Percentiles rank a stretch among this genome's conserved stretches.
Evolutionary conservation across 805 yeast genomes (phyloP).

Genomic region (Kluyveromyces nonfermentans): DNA sequence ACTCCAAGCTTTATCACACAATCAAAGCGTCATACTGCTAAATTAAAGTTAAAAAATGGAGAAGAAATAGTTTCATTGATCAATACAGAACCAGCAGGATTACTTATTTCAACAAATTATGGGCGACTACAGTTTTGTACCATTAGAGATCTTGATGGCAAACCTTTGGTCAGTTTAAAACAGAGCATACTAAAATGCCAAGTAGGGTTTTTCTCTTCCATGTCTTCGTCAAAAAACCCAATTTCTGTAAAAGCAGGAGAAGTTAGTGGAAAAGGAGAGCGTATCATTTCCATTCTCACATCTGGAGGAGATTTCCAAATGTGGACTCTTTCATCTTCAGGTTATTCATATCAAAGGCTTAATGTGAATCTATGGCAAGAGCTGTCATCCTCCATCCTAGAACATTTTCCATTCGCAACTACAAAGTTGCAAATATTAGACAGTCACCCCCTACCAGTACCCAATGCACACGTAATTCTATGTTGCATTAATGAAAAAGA

Average conservation of each 20-base stretch:
- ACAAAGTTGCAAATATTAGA: conserved; percentile 51
- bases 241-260: conserved; percentile 50
- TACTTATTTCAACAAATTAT: conserved; percentile 57
- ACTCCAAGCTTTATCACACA: conserved; percentile 21
- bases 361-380: conserved; percentile 30
- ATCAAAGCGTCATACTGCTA: conserved; percentile 18
- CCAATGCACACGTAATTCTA: conserved; percentile 39
- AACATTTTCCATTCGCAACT: conserved; percentile 44
- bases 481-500: conserved; percentile 34
- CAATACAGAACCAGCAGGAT: conserved; percentile 65
- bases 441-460: conserved; percentile 40
- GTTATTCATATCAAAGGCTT: conserved; percentile 32
- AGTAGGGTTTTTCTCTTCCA: conserved; percentile 28
- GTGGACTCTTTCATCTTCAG: conserved; percentile 41
- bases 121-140: conserved; percentile 57
- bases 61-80: conserved; percentile 53
- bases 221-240: conserved; percentile 33
- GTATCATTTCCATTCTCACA: conserved; percentile 34
- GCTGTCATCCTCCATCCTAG: conserved; percentile 34
- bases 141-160: conserved; percentile 60
- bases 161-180: conserved; percentile 32
- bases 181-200: conserved; percentile 26
- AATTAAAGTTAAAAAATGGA: conserved; percentile 16
- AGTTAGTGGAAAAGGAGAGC: conserved; percentile 41
- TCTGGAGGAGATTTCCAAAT: conserved; percentile 36